These are phyloP conservation scores for Pythium rhizo-oryzae DNA, from an alignment of 352 stramenopile genomes.

Conservation along the genomic window DNA sequence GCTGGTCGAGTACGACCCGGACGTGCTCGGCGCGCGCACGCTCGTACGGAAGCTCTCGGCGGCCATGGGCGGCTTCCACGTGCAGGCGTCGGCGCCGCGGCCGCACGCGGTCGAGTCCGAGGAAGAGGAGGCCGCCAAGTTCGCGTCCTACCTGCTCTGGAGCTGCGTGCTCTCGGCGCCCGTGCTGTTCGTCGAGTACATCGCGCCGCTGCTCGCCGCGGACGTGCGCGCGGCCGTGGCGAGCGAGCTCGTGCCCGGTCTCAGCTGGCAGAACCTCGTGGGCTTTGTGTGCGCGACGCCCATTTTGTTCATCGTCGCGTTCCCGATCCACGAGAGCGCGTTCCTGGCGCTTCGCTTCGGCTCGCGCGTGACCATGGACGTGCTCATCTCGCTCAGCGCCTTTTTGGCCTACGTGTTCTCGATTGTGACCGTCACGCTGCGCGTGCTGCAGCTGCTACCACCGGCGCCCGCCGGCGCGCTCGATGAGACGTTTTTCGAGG, in stretches of 20 bases:
- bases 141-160: constrained; percentile 48
- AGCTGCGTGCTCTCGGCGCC: constrained; percentile 61
- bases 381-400: constrained; percentile 78
- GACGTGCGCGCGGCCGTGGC: constrained; percentile 30
- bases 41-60: constrained; percentile 14
- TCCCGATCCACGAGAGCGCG: constrained; percentile 75
- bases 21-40: constrained; percentile 23
- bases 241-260: constrained; percentile 34
- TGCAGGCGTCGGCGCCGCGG: constrained; percentile 54
- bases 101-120: constrained; percentile 41
- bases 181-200: constrained; percentile 59
- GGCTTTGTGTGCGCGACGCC: constrained; percentile 68
- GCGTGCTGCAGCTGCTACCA: constrained; percentile 21
- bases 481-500: constrained; percentile 75
- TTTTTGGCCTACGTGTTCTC: constrained; percentile 72
- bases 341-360: constrained; percentile 61
- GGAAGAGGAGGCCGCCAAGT: constrained; percentile 46
- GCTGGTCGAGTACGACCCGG: constrained; percentile 28
- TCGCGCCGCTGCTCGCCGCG: constrained; percentile 46
- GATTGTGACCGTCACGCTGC: constrained; percentile 35
- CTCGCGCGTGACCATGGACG: constrained; percentile 74
- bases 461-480: constrained; percentile 2
- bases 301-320: constrained; percentile 58
- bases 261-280: constrained; percentile 58
- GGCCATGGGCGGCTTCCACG: constrained; percentile 33